Percentiles rank a stretch among this genome's conserved stretches.
Evolutionary conservation across 2,329 filamentous ascomycete species (phyloP).

Genomic region (Lachnellula hyalina): DNA sequence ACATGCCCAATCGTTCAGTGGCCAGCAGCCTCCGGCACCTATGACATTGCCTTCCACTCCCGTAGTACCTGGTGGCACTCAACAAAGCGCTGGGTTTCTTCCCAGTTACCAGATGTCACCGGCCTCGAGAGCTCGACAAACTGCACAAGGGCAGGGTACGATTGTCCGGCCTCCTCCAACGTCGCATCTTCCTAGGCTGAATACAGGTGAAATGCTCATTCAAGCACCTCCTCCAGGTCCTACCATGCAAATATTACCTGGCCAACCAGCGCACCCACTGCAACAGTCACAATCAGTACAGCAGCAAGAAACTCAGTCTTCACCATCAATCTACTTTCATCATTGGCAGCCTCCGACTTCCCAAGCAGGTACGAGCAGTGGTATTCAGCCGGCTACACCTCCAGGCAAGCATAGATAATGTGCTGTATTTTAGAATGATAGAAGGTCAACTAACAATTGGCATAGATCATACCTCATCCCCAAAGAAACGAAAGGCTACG

Average conservation of each 20-base stretch:
- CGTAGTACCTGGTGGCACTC: conserved; percentile 19
- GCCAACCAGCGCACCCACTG: conserved; percentile 41
- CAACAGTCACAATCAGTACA: conserved; percentile 44
- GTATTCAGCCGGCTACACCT: conserved; percentile 66
- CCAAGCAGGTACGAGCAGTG: conserved; percentile 49
- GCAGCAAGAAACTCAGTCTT: conserved; percentile 52
- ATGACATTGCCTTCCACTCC: conserved; percentile 30
- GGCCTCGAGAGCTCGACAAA: conserved; percentile 27
- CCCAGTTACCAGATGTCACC: conserved; percentile 32
- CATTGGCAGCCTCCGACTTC: conserved; percentile 82
- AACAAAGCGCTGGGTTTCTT: conserved; percentile 23
- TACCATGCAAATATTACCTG: conserved; percentile 40
- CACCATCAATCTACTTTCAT: conserved; percentile 81
- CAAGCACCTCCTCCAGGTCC: conserved; percentile 33
- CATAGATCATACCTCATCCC: conserved; percentile 65
- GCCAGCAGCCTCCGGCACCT: conserved; percentile 23
- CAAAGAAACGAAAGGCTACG: conserved; percentile 77
- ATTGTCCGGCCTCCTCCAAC: conserved; percentile 27
- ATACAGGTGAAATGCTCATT: conserved; percentile 37
- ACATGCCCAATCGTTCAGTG: conserved; percentile 18
- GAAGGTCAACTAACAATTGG: conserved; percentile 26
- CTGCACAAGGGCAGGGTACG: conserved; percentile 21
- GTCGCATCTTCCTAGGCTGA: conserved; percentile 36
- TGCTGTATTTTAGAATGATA: conserved; percentile 35
- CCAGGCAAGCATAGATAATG: conserved; percentile 57